Conservation (phyloP, 306 rosid species). For the Rubus idaeus region DNA sequence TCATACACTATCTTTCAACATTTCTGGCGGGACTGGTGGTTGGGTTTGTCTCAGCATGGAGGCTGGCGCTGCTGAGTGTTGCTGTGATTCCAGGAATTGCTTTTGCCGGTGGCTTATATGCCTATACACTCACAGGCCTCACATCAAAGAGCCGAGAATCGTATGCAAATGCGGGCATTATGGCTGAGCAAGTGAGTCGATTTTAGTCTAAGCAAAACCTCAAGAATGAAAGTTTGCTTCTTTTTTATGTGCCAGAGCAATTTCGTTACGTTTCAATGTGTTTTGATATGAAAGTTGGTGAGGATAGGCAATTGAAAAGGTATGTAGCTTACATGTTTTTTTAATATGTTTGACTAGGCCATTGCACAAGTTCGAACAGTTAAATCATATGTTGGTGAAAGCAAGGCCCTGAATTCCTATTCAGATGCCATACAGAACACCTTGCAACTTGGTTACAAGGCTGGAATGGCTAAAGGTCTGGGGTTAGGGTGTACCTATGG, state of each 20-base stretch:
- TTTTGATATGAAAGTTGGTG: neutral
- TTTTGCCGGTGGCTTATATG: constrained; percentile 96
- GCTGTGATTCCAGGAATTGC: constrained; percentile 99
- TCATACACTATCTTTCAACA: constrained; percentile 95
- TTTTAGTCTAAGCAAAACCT: neutral
- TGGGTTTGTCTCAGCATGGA: constrained; percentile 98
- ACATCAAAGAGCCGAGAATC: constrained; percentile 96
- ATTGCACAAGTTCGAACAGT: constrained; percentile 96
- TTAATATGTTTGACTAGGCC: constrained; percentile 44
- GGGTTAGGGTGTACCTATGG: constrained; percentile 99
- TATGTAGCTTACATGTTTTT: constrained; percentile 2
- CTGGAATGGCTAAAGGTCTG: constrained; percentile 97
- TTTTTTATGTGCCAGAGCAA: neutral
- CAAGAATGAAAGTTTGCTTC: neutral
- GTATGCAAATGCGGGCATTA: constrained; percentile 91
- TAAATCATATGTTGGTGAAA: constrained; percentile 93
- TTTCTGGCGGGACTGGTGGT: constrained; percentile 97
- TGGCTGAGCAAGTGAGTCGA: constrained; percentile 83
- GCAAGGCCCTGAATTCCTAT: constrained; percentile 90
- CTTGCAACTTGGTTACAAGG: constrained; percentile 92
- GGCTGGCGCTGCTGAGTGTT: constrained; percentile 86
- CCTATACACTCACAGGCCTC: constrained; percentile 93
- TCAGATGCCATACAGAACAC: constrained; percentile 96
- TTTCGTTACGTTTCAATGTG: neutral
- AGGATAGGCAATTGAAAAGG: neutral